A percentile compares a stretch with the other conserved stretches of the same genome.
Evolutionary conservation across 495 filamentous ascomycete genomes (phyloP).

Genomic region (Aspergillus hancockii): DNA sequence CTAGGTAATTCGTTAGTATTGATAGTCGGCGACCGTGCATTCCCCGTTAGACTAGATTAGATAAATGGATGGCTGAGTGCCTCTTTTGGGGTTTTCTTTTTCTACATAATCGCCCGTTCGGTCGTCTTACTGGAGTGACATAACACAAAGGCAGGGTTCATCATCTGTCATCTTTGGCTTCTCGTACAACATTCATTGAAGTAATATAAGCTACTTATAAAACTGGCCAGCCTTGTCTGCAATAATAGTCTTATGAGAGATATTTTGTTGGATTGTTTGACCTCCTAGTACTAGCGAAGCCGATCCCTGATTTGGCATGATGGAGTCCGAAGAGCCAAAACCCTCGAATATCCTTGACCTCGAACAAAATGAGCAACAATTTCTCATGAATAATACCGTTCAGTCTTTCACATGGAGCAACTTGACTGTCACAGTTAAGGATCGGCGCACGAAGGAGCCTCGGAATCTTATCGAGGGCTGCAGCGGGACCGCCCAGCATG

Average conservation of each 20-base stretch:
- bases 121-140: no score
- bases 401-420: conserved; percentile 60
- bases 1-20: no score
- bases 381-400: conserved; percentile 40
- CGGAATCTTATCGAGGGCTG: conserved; percentile 41
- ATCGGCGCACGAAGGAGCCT: conserved; percentile 61
- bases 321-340: conserved; percentile 4
- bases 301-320: conserved; percentile 7
- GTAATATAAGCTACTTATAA: not conserved
- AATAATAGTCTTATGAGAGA: not conserved
- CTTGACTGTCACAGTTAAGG: conserved; percentile 67
- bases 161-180: no score
- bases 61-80: no score
- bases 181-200: no score
- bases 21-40: no score
- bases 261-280: not conserved
- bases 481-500: conserved; percentile 29
- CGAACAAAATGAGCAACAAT: conserved; percentile 32
- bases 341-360: conserved; percentile 23
- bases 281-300: not conserved
- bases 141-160: no score
- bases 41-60: no score
- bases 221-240: not conserved
- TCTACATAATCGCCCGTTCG: no score
- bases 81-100: no score